These are phyloP conservation scores for Canariomyces notabilis DNA, from an alignment of 2,329 filamentous ascomycete species.

Conservation along the genomic window DNA sequence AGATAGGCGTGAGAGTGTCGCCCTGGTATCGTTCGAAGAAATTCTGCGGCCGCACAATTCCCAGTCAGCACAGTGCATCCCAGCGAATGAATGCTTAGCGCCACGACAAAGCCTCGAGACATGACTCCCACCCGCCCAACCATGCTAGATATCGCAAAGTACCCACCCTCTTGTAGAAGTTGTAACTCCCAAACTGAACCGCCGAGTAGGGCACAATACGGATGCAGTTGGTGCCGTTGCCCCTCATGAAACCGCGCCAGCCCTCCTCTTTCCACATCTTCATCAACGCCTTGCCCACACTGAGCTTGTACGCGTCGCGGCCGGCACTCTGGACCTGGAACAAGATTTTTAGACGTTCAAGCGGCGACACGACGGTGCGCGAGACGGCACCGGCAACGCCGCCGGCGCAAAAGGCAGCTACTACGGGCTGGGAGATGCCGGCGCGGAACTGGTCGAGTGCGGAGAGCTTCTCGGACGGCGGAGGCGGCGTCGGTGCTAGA, in stretches of 20 bases:
- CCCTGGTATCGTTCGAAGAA: conserved; percentile 75
- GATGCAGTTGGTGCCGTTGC: conserved; percentile 97
- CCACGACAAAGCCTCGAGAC: background rate
- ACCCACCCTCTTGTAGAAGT: conserved; percentile 87
- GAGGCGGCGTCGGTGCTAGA: conserved; percentile 12
- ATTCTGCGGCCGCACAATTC: conserved; percentile 35
- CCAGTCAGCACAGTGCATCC: too few relatives aligned
- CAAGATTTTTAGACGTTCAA: conserved; percentile 96
- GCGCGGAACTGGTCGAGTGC: conserved; percentile 37
- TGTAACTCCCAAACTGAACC: conserved; percentile 97
- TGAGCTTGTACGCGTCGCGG: conserved; percentile 87
- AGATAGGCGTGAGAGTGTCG: conserved; percentile 65
- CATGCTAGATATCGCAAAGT: background rate
- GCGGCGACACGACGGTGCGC: conserved; percentile 89
- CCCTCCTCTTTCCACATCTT: conserved; percentile 99
- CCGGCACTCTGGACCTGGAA: conserved; percentile 92
- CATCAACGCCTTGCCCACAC: conserved; percentile 76
- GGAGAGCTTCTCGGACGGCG: conserved; percentile 26
- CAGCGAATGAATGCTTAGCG: too few relatives aligned
- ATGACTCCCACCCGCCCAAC: background rate
- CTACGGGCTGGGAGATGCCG: conserved; percentile 71
- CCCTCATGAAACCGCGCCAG: conserved; percentile 94
- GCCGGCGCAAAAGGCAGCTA: conserved; percentile 89
- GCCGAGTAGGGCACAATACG: conserved; percentile 97
- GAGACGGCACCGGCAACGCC: conserved; percentile 96